phyloP scores from a whole-genome alignment of 1,139 yeast species.

The Candida dubliniensis region DNA sequence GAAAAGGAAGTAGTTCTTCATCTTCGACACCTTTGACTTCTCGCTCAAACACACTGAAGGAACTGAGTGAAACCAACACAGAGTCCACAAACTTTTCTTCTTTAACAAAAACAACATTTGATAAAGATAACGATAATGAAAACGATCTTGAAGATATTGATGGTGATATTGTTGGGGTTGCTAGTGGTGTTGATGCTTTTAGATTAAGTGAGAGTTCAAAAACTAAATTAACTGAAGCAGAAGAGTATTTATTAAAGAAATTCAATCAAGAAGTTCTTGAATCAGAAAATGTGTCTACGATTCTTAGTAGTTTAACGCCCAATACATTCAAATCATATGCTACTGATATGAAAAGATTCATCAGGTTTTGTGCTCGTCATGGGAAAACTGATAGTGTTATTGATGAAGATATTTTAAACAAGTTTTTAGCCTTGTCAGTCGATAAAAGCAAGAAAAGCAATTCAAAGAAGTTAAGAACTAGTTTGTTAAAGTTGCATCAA shows the following conservation, averaged over 20 bases:
- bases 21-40: constrained; percentile 2
- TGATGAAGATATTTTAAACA: constrained; percentile 13
- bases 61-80: neutral
- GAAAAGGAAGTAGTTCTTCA: constrained; percentile 1
- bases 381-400: constrained; percentile 13
- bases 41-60: constrained; percentile 5
- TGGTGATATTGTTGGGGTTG: constrained; percentile 2
- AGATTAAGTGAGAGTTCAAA: constrained; percentile 13
- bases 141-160: neutral
- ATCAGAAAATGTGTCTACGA: constrained; percentile 8
- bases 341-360: constrained; percentile 16
- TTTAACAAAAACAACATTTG: neutral
- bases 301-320: constrained; percentile 12
- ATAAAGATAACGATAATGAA: neutral
- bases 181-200: constrained; percentile 3
- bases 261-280: constrained; percentile 16
- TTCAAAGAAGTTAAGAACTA: constrained; percentile 13
- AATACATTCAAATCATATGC: constrained; percentile 17
- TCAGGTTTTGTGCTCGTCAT: constrained; percentile 16
- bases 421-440: constrained; percentile 13
- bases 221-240: constrained; percentile 12
- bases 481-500: constrained; percentile 17
- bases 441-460: constrained; percentile 10
- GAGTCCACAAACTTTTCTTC: neutral
- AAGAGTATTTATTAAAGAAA: constrained; percentile 12